Conservation (phyloP, 768 basidiomycete genomes). For the Gloeophyllum trabeum region DNA sequence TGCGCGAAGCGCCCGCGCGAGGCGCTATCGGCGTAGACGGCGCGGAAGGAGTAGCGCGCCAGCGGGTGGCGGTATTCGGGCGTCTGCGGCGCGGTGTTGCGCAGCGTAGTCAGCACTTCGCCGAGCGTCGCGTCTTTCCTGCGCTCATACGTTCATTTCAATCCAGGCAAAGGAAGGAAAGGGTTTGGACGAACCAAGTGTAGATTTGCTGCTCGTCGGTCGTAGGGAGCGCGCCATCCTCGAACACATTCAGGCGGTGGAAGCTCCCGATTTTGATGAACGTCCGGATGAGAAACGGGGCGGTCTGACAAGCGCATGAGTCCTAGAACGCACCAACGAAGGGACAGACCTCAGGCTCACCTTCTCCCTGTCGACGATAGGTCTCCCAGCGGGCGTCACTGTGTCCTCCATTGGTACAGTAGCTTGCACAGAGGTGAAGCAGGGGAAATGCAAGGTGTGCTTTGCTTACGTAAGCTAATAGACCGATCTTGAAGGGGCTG, state of each 20-base stretch:
- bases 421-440: too few species aligned
- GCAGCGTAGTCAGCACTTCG: slow-evolving; percentile 69
- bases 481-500: too few species aligned
- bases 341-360: slow-evolving; percentile 22
- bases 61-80: slow-evolving; percentile 74
- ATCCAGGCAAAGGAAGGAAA: background rate
- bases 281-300: slow-evolving; percentile 72
- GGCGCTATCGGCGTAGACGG: slow-evolving; percentile 65
- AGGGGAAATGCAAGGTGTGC: too few species aligned
- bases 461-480: too few species aligned
- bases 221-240: slow-evolving; percentile 66
- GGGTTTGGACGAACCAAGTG: slow-evolving; percentile 43
- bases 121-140: slow-evolving; percentile 81
- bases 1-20: slow-evolving; percentile 61
- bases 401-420: slow-evolving; percentile 23
- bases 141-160: background rate
- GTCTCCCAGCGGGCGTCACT: slow-evolving; percentile 31
- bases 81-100: slow-evolving; percentile 55
- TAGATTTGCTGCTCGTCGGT: slow-evolving; percentile 78
- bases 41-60: slow-evolving; percentile 71
- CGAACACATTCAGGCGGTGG: slow-evolving; percentile 63
- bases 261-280: slow-evolving; percentile 78
- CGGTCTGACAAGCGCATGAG: slow-evolving; percentile 31
- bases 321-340: background rate
- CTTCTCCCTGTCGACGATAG: slow-evolving; percentile 47